These are phyloP conservation scores for Gentiana straminea DNA, from an alignment of 257 asterid genomes.

Conservation along the genomic window DNA sequence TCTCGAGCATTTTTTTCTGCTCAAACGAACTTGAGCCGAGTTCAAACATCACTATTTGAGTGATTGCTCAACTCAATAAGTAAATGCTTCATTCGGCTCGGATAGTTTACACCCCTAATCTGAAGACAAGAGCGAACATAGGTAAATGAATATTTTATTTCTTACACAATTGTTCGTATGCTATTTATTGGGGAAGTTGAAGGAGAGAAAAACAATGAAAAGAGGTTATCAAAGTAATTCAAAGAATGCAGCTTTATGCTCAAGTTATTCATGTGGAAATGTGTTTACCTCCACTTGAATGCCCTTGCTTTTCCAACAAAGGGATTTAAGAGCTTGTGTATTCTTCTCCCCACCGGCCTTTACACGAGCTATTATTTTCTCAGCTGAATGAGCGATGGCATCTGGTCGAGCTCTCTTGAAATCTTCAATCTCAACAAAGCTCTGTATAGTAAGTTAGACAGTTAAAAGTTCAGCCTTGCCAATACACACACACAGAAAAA, in stretches of 20 bases:
- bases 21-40: too few species aligned
- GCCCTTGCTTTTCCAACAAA: constrained; percentile 96
- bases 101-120: too few species aligned
- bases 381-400: constrained; percentile 92
- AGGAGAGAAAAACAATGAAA: too few species aligned
- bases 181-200: too few species aligned
- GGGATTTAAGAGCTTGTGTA: constrained; percentile 77
- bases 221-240: neutral
- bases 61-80: too few species aligned
- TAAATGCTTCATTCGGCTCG: too few species aligned
- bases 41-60: too few species aligned
- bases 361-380: constrained; percentile 72
- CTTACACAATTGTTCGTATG: too few species aligned
- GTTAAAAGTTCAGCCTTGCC: constrained; percentile 11
- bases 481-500: constrained; percentile 4
- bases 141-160: neutral
- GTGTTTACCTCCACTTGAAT: constrained; percentile 81
- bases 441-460: constrained; percentile 38
- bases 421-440: constrained; percentile 65
- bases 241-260: neutral
- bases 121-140: neutral
- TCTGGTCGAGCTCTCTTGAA: constrained; percentile 83
- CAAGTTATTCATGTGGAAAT: neutral
- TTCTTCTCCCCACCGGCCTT: constrained; percentile 95
- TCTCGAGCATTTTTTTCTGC: too few species aligned